Conservation (phyloP, 2,329 filamentous ascomycete species). For the Aspergillus fumigatiaffinis region DNA sequence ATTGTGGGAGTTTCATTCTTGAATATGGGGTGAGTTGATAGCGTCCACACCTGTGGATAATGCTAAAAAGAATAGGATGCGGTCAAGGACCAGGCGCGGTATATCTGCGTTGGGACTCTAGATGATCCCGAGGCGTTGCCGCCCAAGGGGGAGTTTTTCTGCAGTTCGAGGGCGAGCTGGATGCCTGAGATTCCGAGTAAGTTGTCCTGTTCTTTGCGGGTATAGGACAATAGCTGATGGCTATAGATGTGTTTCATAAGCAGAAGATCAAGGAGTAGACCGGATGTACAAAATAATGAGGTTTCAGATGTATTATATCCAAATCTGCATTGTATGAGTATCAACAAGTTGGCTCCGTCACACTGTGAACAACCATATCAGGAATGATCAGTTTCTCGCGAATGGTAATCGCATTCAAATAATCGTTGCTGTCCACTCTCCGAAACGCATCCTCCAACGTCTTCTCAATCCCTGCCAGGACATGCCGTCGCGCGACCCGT, state of each 20-base stretch:
- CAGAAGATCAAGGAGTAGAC: conserved; percentile 42
- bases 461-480: conserved; percentile 40
- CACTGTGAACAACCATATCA: conserved; percentile 26
- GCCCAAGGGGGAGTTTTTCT: conserved; percentile 56
- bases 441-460: conserved; percentile 32
- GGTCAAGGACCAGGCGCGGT: conserved; percentile 34
- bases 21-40: conserved; percentile 47
- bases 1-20: conserved; percentile 49
- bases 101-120: conserved; percentile 49
- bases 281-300: background rate
- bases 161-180: conserved; percentile 46
- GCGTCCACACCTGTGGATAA: background rate
- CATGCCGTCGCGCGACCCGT: conserved; percentile 40
- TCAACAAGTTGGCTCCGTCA: background rate
- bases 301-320: background rate
- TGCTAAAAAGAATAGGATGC: conserved; percentile 17
- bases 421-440: conserved; percentile 40
- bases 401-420: conserved; percentile 32
- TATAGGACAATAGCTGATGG: conserved; percentile 4
- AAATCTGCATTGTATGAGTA: background rate
- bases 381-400: conserved; percentile 22
- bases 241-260: conserved; percentile 45
- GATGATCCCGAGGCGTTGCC: conserved; percentile 48
- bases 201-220: conserved; percentile 13
- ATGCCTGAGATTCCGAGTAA: conserved; percentile 48